These are phyloP conservation scores for Ganoderma lucidum DNA, from an alignment of 1,284 basidiomycete genomes.

Conservation along the genomic window DNA sequence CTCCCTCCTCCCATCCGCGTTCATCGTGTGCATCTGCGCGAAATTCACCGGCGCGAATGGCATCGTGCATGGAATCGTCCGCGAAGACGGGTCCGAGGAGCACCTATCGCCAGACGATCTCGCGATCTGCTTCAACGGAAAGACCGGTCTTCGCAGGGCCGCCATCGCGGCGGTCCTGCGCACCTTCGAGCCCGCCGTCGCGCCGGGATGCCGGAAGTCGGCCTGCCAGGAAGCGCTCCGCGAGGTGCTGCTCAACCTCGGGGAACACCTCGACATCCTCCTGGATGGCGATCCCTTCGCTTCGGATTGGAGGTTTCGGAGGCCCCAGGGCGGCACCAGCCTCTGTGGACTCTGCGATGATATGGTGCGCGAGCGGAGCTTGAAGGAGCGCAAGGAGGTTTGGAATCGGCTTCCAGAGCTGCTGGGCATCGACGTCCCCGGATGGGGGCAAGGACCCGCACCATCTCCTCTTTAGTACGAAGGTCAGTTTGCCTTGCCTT, in stretches of 20 bases:
- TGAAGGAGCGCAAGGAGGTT: neutral
- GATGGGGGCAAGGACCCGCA: constrained; percentile 17
- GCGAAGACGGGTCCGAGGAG: constrained; percentile 1
- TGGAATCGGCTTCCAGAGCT: constrained; percentile 16
- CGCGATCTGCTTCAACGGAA: neutral
- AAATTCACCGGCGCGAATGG: neutral
- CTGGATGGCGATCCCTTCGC: neutral
- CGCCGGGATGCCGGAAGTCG: neutral
- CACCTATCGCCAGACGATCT: neutral
- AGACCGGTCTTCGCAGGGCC: neutral
- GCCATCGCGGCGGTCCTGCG: neutral
- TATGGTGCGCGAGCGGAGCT: neutral
- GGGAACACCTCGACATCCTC: neutral
- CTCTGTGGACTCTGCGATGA: neutral
- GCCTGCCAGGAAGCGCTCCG: neutral
- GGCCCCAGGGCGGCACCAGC: neutral
- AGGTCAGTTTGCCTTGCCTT: neutral
- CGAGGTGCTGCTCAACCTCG: neutral
- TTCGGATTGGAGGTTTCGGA: too few species aligned
- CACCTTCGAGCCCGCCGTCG: neutral
- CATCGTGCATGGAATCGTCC: neutral
- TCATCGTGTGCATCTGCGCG: neutral
- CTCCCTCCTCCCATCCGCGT: constrained; percentile 3
- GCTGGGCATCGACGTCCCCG: constrained; percentile 8
- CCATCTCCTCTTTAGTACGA: neutral